These are phyloP conservation scores for Croton setiger DNA, from an alignment of 441 rosid genomes.

Conservation along the genomic window DNA sequence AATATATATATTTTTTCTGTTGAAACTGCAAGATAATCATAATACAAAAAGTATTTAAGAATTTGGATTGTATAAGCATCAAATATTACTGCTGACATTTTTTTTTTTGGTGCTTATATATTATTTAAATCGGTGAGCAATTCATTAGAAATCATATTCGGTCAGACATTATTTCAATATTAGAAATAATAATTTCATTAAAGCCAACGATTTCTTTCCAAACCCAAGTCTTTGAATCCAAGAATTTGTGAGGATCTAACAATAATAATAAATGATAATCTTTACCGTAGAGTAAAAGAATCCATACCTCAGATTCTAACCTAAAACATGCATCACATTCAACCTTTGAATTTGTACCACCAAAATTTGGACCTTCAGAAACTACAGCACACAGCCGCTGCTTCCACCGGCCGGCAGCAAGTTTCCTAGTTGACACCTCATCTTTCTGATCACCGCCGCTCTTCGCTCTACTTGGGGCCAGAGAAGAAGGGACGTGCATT, in stretches of 20 bases:
- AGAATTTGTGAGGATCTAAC: too few species aligned
- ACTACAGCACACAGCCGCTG: slow-evolving; percentile 23
- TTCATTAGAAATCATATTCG: too few species aligned
- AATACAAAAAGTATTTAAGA: background rate
- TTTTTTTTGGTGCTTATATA: too few species aligned
- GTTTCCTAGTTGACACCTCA: slow-evolving; percentile 47
- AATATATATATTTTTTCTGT: too few species aligned
- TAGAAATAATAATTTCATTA: too few species aligned
- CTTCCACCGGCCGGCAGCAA: slow-evolving; percentile 55
- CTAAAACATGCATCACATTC: slow-evolving; percentile 24
- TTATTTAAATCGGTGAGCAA: too few species aligned
- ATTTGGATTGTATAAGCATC: background rate
- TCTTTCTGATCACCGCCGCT: background rate
- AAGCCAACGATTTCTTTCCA: too few species aligned
- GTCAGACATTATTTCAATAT: too few species aligned
- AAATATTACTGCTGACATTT: too few species aligned
- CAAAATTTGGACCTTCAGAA: slow-evolving; percentile 3
- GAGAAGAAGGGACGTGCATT: background rate
- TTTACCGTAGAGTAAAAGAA: slow-evolving; percentile 14
- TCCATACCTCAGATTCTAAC: slow-evolving; percentile 31
- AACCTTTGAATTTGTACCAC: background rate
- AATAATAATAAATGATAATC: too few species aligned
- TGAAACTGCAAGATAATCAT: slow-evolving; percentile 19
- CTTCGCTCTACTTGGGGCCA: background rate
- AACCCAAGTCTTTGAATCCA: too few species aligned